Percentiles rank a stretch among this genome's conserved stretches.
Evolutionary conservation across 2,329 filamentous ascomycete genomes (phyloP).

Genomic region (Talaromyces pinophilus): DNA sequence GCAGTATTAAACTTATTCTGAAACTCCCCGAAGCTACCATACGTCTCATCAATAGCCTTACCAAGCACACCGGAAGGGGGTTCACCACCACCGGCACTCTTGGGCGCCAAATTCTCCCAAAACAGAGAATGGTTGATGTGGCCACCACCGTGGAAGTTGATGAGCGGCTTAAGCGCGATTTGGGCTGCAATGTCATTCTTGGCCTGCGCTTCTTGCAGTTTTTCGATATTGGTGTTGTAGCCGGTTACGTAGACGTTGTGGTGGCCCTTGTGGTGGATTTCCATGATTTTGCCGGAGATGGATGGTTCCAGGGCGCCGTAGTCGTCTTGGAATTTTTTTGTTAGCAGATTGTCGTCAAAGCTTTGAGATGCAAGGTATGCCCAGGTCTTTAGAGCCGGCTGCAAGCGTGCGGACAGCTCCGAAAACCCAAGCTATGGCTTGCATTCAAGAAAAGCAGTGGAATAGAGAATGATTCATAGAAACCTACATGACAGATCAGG

Average conservation of each 20-base stretch:
- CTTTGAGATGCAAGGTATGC: neutral
- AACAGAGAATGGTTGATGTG: constrained; percentile 66
- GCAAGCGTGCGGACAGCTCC: neutral
- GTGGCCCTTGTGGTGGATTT: constrained; percentile 91
- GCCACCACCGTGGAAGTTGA: constrained; percentile 67
- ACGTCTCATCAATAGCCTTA: constrained; percentile 61
- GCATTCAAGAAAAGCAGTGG: neutral
- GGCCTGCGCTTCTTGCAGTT: constrained; percentile 61
- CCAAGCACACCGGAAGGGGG: constrained; percentile 60
- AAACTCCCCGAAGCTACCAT: constrained; percentile 60
- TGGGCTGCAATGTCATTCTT: constrained; percentile 58
- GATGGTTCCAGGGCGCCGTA: constrained; percentile 88
- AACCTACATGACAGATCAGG: constrained; percentile 77
- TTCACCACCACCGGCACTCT: constrained; percentile 62
- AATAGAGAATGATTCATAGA: neutral
- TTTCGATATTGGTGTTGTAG: constrained; percentile 77
- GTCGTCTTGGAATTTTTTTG: constrained; percentile 65
- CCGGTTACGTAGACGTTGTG: constrained; percentile 92
- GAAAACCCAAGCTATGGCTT: neutral
- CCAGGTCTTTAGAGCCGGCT: neutral
- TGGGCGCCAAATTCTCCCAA: constrained; percentile 68
- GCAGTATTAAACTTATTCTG: constrained; percentile 66
- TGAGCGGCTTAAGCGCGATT: constrained; percentile 60
- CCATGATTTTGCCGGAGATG: constrained; percentile 91
- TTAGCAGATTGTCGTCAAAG: neutral